phyloP scores from a whole-genome alignment of 208 protist species.

The Acanthamoeba lugdunensis region DNA sequence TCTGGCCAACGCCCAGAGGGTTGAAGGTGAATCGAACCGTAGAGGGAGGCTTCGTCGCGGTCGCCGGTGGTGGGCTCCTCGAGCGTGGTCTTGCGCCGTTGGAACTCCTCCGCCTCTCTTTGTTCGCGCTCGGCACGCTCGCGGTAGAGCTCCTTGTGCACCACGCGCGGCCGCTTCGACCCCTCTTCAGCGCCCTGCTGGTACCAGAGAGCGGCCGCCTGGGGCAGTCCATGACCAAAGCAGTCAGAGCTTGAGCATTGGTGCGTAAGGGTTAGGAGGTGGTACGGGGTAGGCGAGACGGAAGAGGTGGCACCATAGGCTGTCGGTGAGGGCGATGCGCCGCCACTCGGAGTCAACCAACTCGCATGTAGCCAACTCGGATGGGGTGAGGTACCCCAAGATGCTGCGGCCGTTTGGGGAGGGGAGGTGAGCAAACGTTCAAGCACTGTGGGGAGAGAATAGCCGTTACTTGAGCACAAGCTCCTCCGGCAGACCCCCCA shows the following conservation, averaged over 20 bases:
- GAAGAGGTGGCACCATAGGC: background rate
- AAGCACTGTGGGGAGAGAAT: too few species aligned
- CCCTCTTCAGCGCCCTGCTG: background rate
- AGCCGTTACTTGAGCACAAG: too few species aligned
- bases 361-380: background rate
- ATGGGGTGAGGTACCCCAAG: background rate
- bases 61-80: background rate
- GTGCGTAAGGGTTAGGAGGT: too few species aligned
- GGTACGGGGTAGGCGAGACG: background rate
- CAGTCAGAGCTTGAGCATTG: too few species aligned
- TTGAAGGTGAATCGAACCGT: too few species aligned
- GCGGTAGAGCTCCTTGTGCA: background rate
- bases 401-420: background rate
- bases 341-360: background rate
- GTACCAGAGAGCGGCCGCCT: background rate
- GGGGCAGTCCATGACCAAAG: background rate
- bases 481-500: too few species aligned
- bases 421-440: too few species aligned
- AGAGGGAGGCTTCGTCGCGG: too few species aligned
- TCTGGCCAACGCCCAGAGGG: too few species aligned
- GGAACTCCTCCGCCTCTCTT: background rate
- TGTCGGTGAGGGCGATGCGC: background rate
- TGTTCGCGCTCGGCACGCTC: background rate
- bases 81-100: background rate
- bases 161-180: background rate